phyloP scores from a whole-genome alignment of 805 yeast genomes.

The Suhomyces xylopsoci region DNA sequence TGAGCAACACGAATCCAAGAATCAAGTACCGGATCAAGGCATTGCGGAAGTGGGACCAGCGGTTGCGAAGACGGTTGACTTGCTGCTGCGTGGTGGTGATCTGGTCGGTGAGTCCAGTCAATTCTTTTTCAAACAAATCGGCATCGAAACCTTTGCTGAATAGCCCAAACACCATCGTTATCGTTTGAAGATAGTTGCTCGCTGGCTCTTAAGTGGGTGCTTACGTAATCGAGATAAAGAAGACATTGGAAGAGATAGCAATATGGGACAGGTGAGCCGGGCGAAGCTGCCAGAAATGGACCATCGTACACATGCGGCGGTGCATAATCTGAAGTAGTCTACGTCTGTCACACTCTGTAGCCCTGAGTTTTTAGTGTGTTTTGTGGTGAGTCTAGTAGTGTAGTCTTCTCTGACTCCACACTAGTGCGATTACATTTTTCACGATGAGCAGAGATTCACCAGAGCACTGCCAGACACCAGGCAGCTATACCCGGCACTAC shows the following conservation, averaged over 20 bases:
- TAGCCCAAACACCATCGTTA: slow-evolving; percentile 25
- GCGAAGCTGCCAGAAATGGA: too few relatives aligned
- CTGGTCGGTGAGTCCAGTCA: slow-evolving; percentile 34
- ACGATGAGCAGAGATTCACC: not conserved
- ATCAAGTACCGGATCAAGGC: slow-evolving; percentile 15
- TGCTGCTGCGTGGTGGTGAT: slow-evolving; percentile 28
- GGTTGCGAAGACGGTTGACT: slow-evolving; percentile 12
- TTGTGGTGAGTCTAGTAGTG: too few relatives aligned
- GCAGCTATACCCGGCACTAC: not conserved
- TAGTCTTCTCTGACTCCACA: not conserved
- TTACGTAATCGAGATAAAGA: not conserved
- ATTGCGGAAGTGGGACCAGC: slow-evolving; percentile 16
- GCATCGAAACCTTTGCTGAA: slow-evolving; percentile 36
- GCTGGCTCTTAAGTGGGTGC: not conserved
- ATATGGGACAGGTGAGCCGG: too few relatives aligned
- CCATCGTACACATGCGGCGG: too few relatives aligned
- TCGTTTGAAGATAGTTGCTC: not conserved
- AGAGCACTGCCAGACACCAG: not conserved
- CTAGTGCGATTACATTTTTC: not conserved
- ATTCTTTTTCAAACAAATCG: slow-evolving; percentile 41
- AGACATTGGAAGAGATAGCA: too few relatives aligned
- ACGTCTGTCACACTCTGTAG: not conserved
- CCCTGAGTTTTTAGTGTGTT: too few relatives aligned
- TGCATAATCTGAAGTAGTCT: not conserved
- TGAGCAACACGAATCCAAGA: slow-evolving; percentile 20